Evolutionary conservation across 225 moss, liverwort and hornwort genomes (phyloP).

Genomic region (Ulota crispa): DNA sequence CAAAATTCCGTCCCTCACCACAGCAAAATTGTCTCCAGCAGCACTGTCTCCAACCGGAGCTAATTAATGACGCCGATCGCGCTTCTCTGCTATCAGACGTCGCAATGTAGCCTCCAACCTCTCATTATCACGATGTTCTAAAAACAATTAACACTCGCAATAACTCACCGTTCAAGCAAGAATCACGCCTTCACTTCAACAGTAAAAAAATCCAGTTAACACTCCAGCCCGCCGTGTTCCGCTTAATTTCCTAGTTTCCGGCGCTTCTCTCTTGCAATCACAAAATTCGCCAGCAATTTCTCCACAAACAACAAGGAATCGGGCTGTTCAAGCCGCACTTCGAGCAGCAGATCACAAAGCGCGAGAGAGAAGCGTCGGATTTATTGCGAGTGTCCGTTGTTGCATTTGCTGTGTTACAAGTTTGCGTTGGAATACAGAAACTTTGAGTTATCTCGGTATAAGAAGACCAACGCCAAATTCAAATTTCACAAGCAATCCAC

Average conservation of each 20-base stretch:
- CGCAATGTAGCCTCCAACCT: constrained; percentile 28
- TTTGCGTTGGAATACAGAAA: not conserved
- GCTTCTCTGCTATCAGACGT: not conserved
- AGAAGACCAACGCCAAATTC: not conserved
- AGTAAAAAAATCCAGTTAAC: not conserved
- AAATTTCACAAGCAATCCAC: not conserved
- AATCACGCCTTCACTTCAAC: constrained; percentile 10
- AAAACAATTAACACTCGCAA: not conserved
- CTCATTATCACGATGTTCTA: constrained; percentile 3
- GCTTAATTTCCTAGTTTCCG: not conserved
- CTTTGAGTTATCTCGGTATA: not conserved
- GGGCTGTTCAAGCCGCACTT: not conserved
- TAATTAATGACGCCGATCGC: not conserved
- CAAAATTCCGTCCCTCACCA: not conserved
- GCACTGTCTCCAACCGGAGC: not conserved
- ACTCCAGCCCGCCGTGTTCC: not conserved
- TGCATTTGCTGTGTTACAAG: not conserved
- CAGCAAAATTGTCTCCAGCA: not conserved
- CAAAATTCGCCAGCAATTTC: not conserved
- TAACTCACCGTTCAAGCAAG: constrained; percentile 18
- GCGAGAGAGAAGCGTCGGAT: not conserved
- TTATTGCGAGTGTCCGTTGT: not conserved
- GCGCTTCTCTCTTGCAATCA: not conserved
- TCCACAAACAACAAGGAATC: not conserved
- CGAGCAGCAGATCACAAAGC: not conserved